These are phyloP conservation scores for Lycium ferocissimum DNA, from an alignment of 257 asterid genomes.

Conservation along the genomic window DNA sequence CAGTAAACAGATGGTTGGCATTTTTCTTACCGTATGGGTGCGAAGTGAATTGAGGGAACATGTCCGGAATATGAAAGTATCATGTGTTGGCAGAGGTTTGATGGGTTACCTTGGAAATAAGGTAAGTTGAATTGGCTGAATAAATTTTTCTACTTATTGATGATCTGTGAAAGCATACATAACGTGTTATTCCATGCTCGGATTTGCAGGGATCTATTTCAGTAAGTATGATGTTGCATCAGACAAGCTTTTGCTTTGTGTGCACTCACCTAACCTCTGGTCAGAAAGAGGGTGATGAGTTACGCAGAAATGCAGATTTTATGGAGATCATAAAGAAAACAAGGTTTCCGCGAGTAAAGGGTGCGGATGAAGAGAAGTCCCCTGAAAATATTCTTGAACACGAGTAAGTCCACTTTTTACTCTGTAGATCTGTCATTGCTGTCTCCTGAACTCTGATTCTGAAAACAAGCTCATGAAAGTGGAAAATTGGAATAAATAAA, in stretches of 20 bases:
- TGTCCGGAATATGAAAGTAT: slow-evolving; percentile 82
- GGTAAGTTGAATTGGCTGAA: slow-evolving; percentile 55
- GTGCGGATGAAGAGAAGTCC: slow-evolving; percentile 73
- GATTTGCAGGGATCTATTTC: slow-evolving; percentile 92
- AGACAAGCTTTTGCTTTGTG: slow-evolving; percentile 96
- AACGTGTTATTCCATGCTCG: background rate
- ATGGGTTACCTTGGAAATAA: slow-evolving; percentile 99
- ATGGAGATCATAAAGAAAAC: slow-evolving; percentile 93
- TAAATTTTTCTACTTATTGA: background rate
- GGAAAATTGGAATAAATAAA: background rate
- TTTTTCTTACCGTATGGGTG: slow-evolving; percentile 94
- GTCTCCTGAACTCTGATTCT: background rate
- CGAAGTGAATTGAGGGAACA: slow-evolving; percentile 88
- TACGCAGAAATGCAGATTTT: slow-evolving; percentile 90
- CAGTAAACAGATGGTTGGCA: slow-evolving; percentile 98
- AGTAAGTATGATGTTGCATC: slow-evolving; percentile 92
- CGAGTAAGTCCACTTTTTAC: slow-evolving; percentile 60
- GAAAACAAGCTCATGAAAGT: slow-evolving; percentile 23
- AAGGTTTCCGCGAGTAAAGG: slow-evolving; percentile 84
- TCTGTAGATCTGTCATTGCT: background rate
- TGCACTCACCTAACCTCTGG: slow-evolving; percentile 98
- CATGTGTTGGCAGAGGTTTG: slow-evolving; percentile 94
- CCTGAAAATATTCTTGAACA: slow-evolving; percentile 91
- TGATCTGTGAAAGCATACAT: slow-evolving; percentile 5
- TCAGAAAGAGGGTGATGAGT: slow-evolving; percentile 95